Evolutionary conservation across 768 basidiomycete genomes (phyloP), one percentile per base, ranked within the genome.

Genomic region (Chiua virens): DNA sequence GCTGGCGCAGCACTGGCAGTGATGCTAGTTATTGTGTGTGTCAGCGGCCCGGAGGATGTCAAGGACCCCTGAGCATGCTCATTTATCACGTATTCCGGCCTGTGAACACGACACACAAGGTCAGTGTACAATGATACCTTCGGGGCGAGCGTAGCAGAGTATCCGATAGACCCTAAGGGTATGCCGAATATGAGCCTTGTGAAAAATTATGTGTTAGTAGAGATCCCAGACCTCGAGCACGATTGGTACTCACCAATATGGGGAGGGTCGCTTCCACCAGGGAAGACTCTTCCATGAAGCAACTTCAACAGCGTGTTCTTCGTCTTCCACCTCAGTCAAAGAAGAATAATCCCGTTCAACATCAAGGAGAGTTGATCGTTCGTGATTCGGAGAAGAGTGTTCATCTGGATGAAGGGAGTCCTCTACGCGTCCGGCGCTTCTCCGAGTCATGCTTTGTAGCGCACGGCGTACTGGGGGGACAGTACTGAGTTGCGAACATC

Each of bases 231-330:
- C 9, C 27, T 21, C 14, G 15, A 10, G 20, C 8, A 34, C n/a
- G 45, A 30, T 17, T 48, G 3, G 23, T 11, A 70, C 81, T 58
- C 55, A 89, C 90, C 89, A 91, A 71, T 74, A 78, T 0, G 87
- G 76, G 0, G 88, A 89, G 4, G 89, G 87, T 37, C 78, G 72
- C 69, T 74, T 88, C 80, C 85, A 90, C 88, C 89, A 91, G 4
- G 87, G 84, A 41, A 77, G 72, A 4, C 36, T 55, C 50, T 64
- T 60, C 54, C 68, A 60, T 42, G 61, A 55, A 0, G 45, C 41
- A 15, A 64, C 47, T 32, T 68, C 61, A 32, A 66, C 64, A 20
- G 59, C 61, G 39, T 74, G 70, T 3, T 50, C 49, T 27, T 62
- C 55, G 11, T 68, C 64, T 25, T 71, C 67, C 18, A 62, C 45